Evolutionary conservation across 805 yeast species (phyloP), one percentile per base, ranked within the genome.

Genomic region (Lipomyces sp.): DNA sequence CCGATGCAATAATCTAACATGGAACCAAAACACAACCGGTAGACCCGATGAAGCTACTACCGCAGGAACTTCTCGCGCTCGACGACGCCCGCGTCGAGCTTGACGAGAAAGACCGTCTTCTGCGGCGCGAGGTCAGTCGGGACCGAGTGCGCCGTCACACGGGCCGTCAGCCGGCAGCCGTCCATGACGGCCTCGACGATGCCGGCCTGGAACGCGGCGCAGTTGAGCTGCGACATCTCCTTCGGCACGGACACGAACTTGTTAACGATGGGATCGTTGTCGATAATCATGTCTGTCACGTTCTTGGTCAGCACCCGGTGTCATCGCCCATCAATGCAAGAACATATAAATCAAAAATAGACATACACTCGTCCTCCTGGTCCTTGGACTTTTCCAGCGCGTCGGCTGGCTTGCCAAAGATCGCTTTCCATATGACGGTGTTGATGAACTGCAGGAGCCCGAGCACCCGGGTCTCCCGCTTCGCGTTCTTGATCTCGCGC

Each of bases 161-260:
- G 73, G 13, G 91, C 89, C 47, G 76, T 80, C 63, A 86, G 86
- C 56, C 81, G 81, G 1, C 86, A 73, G 3, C 84, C 74, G 61
- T 85, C 93, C 51, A 88, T 70, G 1, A 87, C 81, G 0, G 95
- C 95, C 65, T 88, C 95, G 36, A 87, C 75, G 14, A 88, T 76
- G 0, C 96, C 96, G 0, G 95, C 95, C 1, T 83, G 79, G 63
- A 84, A 86, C 0, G 95, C 90, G 14, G 84, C 82, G 63, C 93
- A 85, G 63, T 84, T 86, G 61, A 87, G 74, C 55, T 81, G 82
- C 10, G 85, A 82, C 63, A 83, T 81, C 57, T 88, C 95, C 59
- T 78, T 80, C 1, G 96, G 96, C 3, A 85, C 82, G 28, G 86
- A 80, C 10, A 88, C 80, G 63, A 75, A 88, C 60, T 78, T 79